Percentiles rank a stretch among this genome's conserved stretches.
Conservation (phyloP, 2,329 filamentous ascomycete species). For the Xylaria sp. region DNA sequence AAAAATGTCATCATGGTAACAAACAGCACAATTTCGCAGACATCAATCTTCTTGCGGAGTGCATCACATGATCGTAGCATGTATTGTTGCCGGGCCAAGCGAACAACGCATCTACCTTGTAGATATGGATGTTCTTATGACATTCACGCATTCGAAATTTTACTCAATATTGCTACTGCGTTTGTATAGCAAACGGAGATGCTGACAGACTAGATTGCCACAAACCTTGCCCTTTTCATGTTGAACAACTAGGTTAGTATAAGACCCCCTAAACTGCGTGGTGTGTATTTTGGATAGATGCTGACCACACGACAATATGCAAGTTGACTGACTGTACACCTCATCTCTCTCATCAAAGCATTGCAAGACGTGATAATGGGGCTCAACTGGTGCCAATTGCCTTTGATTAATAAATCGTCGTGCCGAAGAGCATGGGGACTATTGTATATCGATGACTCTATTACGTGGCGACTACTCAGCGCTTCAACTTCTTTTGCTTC, state of each 20-base stretch:
- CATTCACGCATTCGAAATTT: slow-evolving; percentile 55
- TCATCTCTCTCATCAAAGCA: background rate
- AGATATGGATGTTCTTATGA: background rate
- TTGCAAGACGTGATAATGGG: background rate
- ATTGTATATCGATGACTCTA: slow-evolving; percentile 45
- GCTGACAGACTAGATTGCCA: slow-evolving; percentile 45
- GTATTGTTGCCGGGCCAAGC: slow-evolving; percentile 55
- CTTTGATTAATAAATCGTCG: background rate
- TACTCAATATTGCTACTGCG: slow-evolving; percentile 46
- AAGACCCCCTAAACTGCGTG: background rate
- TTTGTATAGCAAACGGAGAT: slow-evolving; percentile 50
- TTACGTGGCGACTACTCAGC: slow-evolving; percentile 54
- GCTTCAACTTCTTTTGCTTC: slow-evolving; percentile 53
- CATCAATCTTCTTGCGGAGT: slow-evolving; percentile 44
- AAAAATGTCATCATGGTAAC: slow-evolving; percentile 57
- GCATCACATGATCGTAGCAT: slow-evolving; percentile 52
- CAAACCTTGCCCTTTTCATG: slow-evolving; percentile 45
- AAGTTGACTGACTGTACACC: background rate
- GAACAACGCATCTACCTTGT: background rate
- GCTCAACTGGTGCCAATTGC: background rate
- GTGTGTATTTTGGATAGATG: background rate
- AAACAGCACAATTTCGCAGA: slow-evolving; percentile 45
- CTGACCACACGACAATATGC: slow-evolving; percentile 23
- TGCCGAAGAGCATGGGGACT: slow-evolving; percentile 30
- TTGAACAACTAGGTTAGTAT: slow-evolving; percentile 38